These are phyloP conservation scores for Ceratobasidium sp. DNA, from an alignment of 1,284 basidiomycete genomes.

Conservation along the genomic window DNA sequence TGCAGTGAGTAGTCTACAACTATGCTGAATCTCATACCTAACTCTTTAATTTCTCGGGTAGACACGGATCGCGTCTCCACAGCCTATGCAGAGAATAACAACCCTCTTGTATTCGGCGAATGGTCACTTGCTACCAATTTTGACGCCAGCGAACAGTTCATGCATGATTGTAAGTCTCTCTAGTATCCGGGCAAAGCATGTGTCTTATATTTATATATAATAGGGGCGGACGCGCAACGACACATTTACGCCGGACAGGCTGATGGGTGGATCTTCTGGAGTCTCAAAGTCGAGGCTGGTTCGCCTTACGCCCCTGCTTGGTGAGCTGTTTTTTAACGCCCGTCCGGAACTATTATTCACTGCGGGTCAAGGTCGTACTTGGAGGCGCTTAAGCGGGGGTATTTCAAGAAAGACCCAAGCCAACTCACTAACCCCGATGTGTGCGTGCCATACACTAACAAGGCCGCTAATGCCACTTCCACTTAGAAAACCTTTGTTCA, in stretches of 20 bases:
- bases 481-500: no score
- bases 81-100: slow-evolving; percentile 64
- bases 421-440: slow-evolving; percentile 69
- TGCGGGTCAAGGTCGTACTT: slow-evolving; percentile 73
- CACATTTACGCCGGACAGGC: slow-evolving; percentile 67
- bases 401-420: slow-evolving; percentile 73
- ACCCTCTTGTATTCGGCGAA: slow-evolving; percentile 63
- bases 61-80: not conserved
- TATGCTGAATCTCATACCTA: not conserved
- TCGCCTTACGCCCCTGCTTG: slow-evolving; percentile 4
- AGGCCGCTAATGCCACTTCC: not conserved
- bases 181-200: slow-evolving; percentile 64
- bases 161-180: slow-evolving; percentile 7
- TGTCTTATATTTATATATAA: slow-evolving; percentile 74
- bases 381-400: slow-evolving; percentile 70
- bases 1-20: slow-evolving; percentile 69
- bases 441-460: slow-evolving; percentile 57
- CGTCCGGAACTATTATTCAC: not conserved
- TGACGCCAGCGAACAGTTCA: slow-evolving; percentile 72
- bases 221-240: slow-evolving; percentile 59
- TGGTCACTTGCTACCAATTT: slow-evolving; percentile 81
- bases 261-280: slow-evolving; percentile 73
- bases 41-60: not conserved
- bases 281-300: slow-evolving; percentile 74
- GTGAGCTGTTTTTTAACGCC: slow-evolving; percentile 2